Base-by-base conservation (phyloP, 2,329 filamentous ascomycete species). In the Venturiaceae sp. region DNA sequence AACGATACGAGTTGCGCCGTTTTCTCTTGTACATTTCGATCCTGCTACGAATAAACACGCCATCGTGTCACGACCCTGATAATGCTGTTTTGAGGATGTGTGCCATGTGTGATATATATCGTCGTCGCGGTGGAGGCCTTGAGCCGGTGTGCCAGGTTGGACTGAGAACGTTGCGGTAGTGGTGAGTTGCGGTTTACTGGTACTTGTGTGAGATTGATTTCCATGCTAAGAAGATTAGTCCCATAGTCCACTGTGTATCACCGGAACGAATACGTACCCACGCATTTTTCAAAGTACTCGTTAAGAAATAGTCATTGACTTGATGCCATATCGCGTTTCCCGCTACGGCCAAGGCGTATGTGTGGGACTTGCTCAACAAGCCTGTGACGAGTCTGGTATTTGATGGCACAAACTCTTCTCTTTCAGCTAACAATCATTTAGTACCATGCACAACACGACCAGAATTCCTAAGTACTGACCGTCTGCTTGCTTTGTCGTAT, bases 1-100 rank as follows among this genome's bases (percentile, higher is more conserved):
- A 33, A 74, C 67, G 58, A 73, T 66, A 5, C 69, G 62, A 4
- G 71, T 74, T 16, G 70, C 72, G 2, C 72, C 71, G 58, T 74
- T 74, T 16, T 63, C 53, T 5, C 59, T 61, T 0, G 69, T 72
- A 14, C 65, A 64, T 30, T 58, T 62, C 53, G 66, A 71, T 6
- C 64, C 71, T 0, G 67, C 71, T 7, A 74, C 67, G 57, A 73
- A 73, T 32, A 72, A 66, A 36, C 69, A 67, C 39, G 69, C 59
- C 46, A 64, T 64, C 4, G 63, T 63, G 32, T 69, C 67, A 9
- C 64, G 63, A 9, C 61, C 64, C 2, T 63, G 59, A 11, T 62
- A 53, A 32, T 66, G 61, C 19, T 61, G 53, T 7, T 56, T 36
- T 1, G 58, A 50, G 28, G 63, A 60, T 1, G 61, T 59, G 19